phyloP scores from a whole-genome alignment of 805 yeast species.

The Saccharomycopsis sp. region DNA sequence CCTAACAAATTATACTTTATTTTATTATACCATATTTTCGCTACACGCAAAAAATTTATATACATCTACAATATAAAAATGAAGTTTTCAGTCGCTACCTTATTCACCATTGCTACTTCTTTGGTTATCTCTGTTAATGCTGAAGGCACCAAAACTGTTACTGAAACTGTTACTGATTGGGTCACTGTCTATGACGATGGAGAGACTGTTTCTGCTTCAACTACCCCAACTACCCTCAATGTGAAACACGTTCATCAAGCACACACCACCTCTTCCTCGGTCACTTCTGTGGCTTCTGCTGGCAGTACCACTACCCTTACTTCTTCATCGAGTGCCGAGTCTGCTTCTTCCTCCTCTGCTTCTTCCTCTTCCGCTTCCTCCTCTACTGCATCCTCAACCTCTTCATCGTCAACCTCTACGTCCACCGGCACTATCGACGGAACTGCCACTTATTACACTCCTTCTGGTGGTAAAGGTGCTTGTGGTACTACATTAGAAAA shows the following conservation, averaged over 20 bases:
- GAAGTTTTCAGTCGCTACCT: neutral
- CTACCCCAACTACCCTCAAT: neutral
- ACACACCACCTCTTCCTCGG: neutral
- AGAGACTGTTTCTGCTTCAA: neutral
- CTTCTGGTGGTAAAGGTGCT: neutral
- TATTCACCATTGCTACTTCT: neutral
- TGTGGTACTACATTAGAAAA: neutral
- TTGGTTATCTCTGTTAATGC: neutral
- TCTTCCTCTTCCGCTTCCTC: neutral
- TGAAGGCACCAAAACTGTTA: neutral
- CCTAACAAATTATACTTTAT: no score
- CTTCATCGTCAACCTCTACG: neutral
- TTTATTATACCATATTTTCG: no score
- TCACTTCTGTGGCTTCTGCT: neutral
- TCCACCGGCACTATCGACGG: neutral
- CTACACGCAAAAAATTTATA: no score
- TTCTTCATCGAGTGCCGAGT: neutral
- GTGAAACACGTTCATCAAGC: neutral
- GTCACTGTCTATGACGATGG: conserved; percentile 1
- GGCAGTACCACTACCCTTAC: conserved; percentile 8
- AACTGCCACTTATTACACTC: neutral
- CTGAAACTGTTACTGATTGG: neutral
- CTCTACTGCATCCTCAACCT: neutral
- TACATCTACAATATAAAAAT: neutral
- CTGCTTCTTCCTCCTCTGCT: neutral